Conservation (phyloP, 192 early-diverging fungal species). For the Backusella morwellensis region DNA sequence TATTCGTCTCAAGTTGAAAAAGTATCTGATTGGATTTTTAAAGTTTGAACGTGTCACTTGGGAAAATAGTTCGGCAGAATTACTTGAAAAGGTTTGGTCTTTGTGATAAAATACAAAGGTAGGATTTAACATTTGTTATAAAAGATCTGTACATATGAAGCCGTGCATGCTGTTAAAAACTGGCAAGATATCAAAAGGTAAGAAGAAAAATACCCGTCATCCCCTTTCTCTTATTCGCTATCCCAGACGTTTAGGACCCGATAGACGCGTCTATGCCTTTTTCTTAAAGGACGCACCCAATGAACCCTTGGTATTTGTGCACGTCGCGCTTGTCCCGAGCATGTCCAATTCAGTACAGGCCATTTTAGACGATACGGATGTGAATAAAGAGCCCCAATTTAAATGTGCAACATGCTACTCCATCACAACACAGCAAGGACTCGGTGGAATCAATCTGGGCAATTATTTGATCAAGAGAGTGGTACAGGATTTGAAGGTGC, state of each 20-base stretch:
- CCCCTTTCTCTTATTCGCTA: no score
- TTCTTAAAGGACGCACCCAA: constrained; percentile 74
- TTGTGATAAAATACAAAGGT: background rate
- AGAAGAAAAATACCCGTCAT: constrained; percentile 22
- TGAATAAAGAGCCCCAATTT: constrained; percentile 34
- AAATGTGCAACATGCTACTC: constrained; percentile 90
- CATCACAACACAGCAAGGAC: constrained; percentile 82
- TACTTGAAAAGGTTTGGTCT: constrained; percentile 74
- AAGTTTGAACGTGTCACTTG: constrained; percentile 83
- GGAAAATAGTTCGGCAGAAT: constrained; percentile 65
- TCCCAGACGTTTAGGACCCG: constrained; percentile 47
- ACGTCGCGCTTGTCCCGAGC: constrained; percentile 70
- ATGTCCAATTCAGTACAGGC: constrained; percentile 68
- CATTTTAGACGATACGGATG: constrained; percentile 30
- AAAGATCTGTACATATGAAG: constrained; percentile 81
- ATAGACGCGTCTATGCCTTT: constrained; percentile 81
- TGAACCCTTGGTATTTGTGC: constrained; percentile 90
- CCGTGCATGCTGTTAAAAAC: constrained; percentile 82
- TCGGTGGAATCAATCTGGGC: constrained; percentile 88
- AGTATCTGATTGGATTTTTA: constrained; percentile 75
- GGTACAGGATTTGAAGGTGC: constrained; percentile 70
- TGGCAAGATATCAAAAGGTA: constrained; percentile 81
- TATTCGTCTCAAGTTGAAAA: constrained; percentile 66
- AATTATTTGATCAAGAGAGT: constrained; percentile 90
- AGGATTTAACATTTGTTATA: background rate